phyloP scores from a whole-genome alignment of 2,329 filamentous ascomycete species.

The Exutisphaerella laricina region DNA sequence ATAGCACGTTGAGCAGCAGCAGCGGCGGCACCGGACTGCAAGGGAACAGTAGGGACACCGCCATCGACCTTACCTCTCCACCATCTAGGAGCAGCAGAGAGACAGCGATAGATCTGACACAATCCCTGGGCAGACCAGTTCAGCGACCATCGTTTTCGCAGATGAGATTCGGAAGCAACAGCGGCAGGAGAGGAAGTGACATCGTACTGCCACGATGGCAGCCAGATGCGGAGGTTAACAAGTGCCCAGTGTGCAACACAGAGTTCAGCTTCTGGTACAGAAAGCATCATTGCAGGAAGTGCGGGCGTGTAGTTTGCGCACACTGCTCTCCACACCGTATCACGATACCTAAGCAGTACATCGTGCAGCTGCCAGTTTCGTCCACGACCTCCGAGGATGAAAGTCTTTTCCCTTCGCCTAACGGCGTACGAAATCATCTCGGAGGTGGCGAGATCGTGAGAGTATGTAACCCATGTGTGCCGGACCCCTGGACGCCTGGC shows the following conservation, averaged over 20 bases:
- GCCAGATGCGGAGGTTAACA: conserved; percentile 72
- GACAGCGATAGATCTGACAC: not conserved
- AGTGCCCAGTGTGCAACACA: conserved; percentile 76
- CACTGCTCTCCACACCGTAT: conserved; percentile 90
- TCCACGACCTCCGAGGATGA: conserved; percentile 12
- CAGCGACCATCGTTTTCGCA: not conserved
- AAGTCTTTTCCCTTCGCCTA: conserved; percentile 5
- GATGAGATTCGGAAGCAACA: not conserved
- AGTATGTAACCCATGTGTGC: conserved; percentile 67
- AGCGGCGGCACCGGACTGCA: conserved; percentile 3
- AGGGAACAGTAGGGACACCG: conserved; percentile 14
- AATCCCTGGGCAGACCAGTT: not conserved
- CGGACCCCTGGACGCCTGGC: conserved; percentile 47
- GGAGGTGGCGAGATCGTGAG: conserved; percentile 64
- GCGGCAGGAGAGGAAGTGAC: conserved; percentile 31
- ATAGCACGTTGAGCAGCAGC: not conserved
- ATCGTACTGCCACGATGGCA: conserved; percentile 74
- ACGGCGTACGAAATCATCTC: conserved; percentile 41
- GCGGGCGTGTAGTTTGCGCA: conserved; percentile 84
- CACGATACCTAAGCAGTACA: conserved; percentile 88
- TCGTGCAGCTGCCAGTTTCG: conserved; percentile 64
- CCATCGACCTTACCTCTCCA: conserved; percentile 26
- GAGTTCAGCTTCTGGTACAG: conserved; percentile 80
- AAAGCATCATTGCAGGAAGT: conserved; percentile 95
- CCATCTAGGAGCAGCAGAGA: conserved; percentile 5